phyloP scores from a whole-genome alignment of 139 green algal species.

The Trebouxia sp. region DNA sequence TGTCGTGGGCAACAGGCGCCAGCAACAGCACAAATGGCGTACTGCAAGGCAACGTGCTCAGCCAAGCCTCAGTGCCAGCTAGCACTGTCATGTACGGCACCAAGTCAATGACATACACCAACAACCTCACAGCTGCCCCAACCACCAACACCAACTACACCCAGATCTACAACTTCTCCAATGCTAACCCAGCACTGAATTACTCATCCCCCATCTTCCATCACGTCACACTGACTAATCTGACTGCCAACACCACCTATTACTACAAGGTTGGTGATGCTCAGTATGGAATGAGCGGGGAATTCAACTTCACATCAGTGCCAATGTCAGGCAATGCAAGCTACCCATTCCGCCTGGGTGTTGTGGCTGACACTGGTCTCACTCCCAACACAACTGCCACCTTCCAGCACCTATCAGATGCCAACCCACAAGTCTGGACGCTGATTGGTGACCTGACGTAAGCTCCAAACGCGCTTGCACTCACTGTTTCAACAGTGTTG shows the following conservation, averaged over 20 bases:
- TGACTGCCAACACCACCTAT: background rate
- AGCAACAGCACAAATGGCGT: background rate
- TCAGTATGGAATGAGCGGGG: background rate
- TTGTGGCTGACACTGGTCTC: conserved; percentile 22
- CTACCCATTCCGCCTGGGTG: conserved; percentile 16
- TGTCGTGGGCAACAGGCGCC: background rate
- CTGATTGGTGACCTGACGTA: conserved; percentile 23
- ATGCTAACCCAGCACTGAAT: background rate
- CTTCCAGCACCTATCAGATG: background rate
- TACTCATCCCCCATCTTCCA: conserved; percentile 11
- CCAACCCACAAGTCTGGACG: background rate
- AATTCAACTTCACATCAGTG: background rate
- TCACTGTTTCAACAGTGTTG: too few species aligned
- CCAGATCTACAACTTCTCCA: conserved; percentile 2
- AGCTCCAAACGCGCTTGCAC: background rate
- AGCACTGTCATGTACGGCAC: conserved; percentile 13
- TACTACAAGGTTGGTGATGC: background rate
- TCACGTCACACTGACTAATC: background rate
- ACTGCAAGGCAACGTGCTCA: background rate
- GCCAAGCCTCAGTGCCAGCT: background rate
- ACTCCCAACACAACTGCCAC: conserved; percentile 18
- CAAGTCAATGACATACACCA: background rate
- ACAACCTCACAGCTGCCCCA: background rate
- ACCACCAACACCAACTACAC: background rate
- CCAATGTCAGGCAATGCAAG: background rate